phyloP scores from a whole-genome alignment of 495 filamentous ascomycete species.

The Durotheca rogersii region DNA sequence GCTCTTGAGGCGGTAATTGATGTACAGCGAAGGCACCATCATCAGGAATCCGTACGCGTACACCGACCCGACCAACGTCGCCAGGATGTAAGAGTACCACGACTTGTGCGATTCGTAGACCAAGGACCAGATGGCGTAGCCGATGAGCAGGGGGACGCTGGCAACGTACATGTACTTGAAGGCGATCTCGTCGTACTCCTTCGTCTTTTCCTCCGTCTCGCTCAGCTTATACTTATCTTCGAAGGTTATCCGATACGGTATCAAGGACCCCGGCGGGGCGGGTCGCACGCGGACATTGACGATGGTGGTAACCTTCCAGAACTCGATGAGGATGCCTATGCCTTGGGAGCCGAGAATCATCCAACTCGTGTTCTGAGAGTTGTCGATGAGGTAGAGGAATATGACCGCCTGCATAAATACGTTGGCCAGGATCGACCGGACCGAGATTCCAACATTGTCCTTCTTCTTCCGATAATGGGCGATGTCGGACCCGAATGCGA shows the following conservation, averaged over 20 bases:
- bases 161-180: constrained; percentile 94
- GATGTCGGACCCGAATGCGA: constrained; percentile 97
- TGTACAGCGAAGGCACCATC: constrained; percentile 98
- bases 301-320: constrained; percentile 98
- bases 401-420: constrained; percentile 97
- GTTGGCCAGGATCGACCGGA: constrained; percentile 94
- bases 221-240: constrained; percentile 96
- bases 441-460: constrained; percentile 92
- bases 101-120: constrained; percentile 95
- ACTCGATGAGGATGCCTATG: constrained; percentile 88
- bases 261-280: constrained; percentile 61
- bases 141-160: constrained; percentile 82
- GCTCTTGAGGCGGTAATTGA: constrained; percentile 96
- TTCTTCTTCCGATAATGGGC: constrained; percentile 99
- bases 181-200: constrained; percentile 96
- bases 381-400: constrained; percentile 97
- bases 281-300: constrained; percentile 85
- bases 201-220: constrained; percentile 94
- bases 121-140: constrained; percentile 87
- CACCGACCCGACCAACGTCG: constrained; percentile 91
- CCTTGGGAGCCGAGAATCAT: constrained; percentile 96
- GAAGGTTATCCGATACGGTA: constrained; percentile 84
- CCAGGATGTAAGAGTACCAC: constrained; percentile 90
- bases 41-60: constrained; percentile 99
- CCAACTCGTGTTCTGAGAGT: constrained; percentile 96